Evolutionary conservation across 441 rosid species (phyloP).

Genomic region (Jatropha multifida): DNA sequence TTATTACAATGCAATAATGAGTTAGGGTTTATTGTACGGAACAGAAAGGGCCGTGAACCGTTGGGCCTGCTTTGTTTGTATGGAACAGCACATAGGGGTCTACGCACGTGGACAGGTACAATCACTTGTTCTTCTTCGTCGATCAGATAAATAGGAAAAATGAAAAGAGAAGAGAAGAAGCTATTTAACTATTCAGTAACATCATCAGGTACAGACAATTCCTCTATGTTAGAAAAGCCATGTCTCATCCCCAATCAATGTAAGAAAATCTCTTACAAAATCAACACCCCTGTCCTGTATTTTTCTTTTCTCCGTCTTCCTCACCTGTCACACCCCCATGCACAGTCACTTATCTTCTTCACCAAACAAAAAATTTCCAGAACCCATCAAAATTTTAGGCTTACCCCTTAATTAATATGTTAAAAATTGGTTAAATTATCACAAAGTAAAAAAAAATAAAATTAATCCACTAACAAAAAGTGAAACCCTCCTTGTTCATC

Average conservation of each 20-base stretch:
- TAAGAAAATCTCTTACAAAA: conserved; percentile 39
- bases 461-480: too few species aligned
- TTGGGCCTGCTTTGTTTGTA: conserved; percentile 40
- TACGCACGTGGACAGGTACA: conserved; percentile 54
- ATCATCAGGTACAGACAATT: conserved; percentile 24
- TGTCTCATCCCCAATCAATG: conserved; percentile 32
- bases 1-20: not conserved
- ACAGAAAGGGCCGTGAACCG: conserved; percentile 28
- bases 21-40: not conserved
- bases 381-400: too few species aligned
- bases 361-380: too few species aligned
- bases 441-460: too few species aligned
- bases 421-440: too few species aligned
- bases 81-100: conserved; percentile 43
- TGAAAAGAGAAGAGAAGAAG: not conserved
- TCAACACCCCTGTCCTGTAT: conserved; percentile 12
- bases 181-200: not conserved
- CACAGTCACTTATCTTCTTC: conserved; percentile 10
- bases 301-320: too few species aligned
- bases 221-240: conserved; percentile 32
- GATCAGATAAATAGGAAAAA: not conserved
- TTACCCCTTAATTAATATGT: too few species aligned
- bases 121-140: conserved; percentile 30
- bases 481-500: too few species aligned
- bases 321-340: not conserved